These are phyloP conservation scores for Yarrowia sp. DNA, from an alignment of 805 yeast genomes.

Conservation along the genomic window DNA sequence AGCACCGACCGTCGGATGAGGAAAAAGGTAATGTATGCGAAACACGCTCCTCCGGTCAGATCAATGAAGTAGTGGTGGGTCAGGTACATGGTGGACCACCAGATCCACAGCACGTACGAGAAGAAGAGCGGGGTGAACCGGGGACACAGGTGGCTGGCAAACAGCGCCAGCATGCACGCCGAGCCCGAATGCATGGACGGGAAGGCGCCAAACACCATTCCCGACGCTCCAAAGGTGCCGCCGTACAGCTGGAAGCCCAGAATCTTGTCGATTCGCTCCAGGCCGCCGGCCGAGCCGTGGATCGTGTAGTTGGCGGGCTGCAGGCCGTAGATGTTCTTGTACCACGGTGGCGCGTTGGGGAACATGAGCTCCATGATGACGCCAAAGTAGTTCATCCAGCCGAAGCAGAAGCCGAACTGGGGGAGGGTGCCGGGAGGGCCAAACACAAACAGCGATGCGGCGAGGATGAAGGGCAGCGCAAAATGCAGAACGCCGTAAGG, in stretches of 20 bases:
- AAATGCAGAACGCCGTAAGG: slow-evolving; percentile 94
- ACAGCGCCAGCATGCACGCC: slow-evolving; percentile 91
- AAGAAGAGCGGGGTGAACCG: slow-evolving; percentile 67
- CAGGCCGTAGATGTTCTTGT: slow-evolving; percentile 80
- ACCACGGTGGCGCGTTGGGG: slow-evolving; percentile 99
- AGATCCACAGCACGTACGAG: slow-evolving; percentile 85
- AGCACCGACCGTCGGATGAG: slow-evolving; percentile 68
- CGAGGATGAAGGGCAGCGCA: slow-evolving; percentile 87
- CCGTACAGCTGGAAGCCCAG: slow-evolving; percentile 85
- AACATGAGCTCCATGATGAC: slow-evolving; percentile 81
- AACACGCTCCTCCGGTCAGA: slow-evolving; percentile 89
- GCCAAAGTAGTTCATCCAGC: slow-evolving; percentile 89
- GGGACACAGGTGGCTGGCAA: slow-evolving; percentile 85
- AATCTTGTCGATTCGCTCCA: slow-evolving; percentile 81
- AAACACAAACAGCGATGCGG: slow-evolving; percentile 77
- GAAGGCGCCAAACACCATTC: slow-evolving; percentile 90
- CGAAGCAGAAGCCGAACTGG: slow-evolving; percentile 90
- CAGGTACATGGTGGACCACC: slow-evolving; percentile 99
- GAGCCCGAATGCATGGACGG: slow-evolving; percentile 91
- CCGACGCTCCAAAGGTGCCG: slow-evolving; percentile 79
- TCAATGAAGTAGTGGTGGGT: slow-evolving; percentile 97
- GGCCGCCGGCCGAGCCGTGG: slow-evolving; percentile 96
- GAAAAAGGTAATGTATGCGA: slow-evolving; percentile 73
- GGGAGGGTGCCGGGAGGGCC: slow-evolving; percentile 90
- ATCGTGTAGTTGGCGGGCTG: slow-evolving; percentile 89